A percentile compares a stretch with the other conserved stretches of the same genome.
phyloP scores from a whole-genome alignment of 129 eudicot genomes.

The Centella asiatica region DNA sequence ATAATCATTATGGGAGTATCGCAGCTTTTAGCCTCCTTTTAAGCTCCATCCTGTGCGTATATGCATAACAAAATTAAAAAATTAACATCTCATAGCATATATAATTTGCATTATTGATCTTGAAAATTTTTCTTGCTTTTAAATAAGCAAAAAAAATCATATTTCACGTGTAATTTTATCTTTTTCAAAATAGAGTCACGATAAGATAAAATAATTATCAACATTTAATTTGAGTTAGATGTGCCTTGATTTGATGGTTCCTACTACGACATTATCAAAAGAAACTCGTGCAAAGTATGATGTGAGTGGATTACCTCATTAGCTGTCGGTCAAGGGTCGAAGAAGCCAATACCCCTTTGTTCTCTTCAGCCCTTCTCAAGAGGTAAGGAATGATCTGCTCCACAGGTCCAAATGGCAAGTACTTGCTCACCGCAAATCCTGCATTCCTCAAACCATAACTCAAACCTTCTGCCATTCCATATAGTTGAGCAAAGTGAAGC shows the following conservation, averaged over 20 bases:
- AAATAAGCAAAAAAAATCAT: too few relatives aligned
- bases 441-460: constrained; percentile 74
- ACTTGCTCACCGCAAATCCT: constrained; percentile 86
- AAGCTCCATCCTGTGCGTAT: constrained; percentile 70
- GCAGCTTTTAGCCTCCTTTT: constrained; percentile 53
- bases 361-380: constrained; percentile 88
- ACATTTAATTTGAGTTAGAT: too few relatives aligned
- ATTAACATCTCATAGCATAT: background rate
- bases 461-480: constrained; percentile 88
- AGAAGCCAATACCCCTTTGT: constrained; percentile 67
- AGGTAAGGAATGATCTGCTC: constrained; percentile 89
- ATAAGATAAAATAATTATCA: too few relatives aligned
- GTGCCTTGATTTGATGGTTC: too few relatives aligned
- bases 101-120: background rate
- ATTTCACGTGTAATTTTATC: too few relatives aligned
- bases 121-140: background rate
- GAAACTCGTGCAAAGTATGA: too few relatives aligned
- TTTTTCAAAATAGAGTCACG: too few relatives aligned
- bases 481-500: constrained; percentile 83
- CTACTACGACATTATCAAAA: too few relatives aligned
- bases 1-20: constrained; percentile 1
- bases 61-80: background rate
- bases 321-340: constrained; percentile 66
- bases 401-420: constrained; percentile 85
- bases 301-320: constrained; percentile 45